These are phyloP conservation scores for Amborella trichopoda DNA, from an alignment of 164 flowering plant species.

Conservation along the genomic window DNA sequence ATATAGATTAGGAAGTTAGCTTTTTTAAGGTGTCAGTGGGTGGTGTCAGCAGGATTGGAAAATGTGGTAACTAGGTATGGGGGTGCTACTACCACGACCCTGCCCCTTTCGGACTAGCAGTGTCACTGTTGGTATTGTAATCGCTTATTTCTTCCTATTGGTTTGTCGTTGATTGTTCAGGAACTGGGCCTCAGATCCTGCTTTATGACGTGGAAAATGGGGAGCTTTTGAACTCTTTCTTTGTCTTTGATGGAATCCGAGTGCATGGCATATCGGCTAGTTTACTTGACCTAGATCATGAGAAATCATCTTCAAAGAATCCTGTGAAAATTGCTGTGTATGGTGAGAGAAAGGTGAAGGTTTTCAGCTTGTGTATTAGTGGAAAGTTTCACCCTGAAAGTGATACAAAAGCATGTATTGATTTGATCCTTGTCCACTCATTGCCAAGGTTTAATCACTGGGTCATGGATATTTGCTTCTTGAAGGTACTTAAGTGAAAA, in stretches of 20 bases:
- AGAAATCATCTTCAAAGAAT: constrained; percentile 10
- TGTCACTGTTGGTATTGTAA: not conserved
- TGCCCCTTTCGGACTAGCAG: not conserved
- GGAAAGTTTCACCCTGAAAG: constrained; percentile 3
- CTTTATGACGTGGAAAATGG: constrained; percentile 46
- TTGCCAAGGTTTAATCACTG: constrained; percentile 69
- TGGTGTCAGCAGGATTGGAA: not conserved
- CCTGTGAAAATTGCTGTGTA: constrained; percentile 38
- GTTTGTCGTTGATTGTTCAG: constrained; percentile 18
- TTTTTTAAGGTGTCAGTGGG: not conserved
- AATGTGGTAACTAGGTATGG: not conserved
- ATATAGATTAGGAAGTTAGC: not conserved
- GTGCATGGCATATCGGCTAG: constrained; percentile 65
- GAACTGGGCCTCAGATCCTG: constrained; percentile 75
- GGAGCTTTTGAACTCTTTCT: constrained; percentile 29
- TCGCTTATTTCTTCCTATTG: not conserved
- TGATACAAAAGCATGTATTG: constrained; percentile 5
- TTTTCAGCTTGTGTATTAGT: constrained; percentile 29
- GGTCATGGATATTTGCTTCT: constrained; percentile 77
- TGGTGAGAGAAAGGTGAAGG: constrained; percentile 75
- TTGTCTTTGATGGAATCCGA: constrained; percentile 70
- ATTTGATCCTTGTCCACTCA: constrained; percentile 23
- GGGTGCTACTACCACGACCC: not conserved
- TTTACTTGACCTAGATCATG: constrained; percentile 6
- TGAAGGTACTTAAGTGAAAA: constrained; percentile 43